Base-by-base conservation (phyloP, 1,284 basidiomycete genomes). In the Phylloboletellus chloephorus region DNA sequence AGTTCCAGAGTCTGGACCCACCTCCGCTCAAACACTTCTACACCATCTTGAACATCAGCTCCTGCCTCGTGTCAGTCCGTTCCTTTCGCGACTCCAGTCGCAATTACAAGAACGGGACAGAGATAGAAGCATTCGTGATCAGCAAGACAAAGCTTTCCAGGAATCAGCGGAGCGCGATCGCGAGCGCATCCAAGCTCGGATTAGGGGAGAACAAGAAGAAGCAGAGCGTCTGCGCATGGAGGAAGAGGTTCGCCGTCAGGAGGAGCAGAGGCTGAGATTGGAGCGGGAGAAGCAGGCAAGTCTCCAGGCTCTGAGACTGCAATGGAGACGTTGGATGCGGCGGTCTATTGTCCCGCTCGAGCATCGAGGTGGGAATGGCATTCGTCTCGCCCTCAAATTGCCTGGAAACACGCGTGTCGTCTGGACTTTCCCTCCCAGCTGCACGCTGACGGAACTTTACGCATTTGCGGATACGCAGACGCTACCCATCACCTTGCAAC, bases 61-160 rank as follows among this genome's bases (percentile, higher is more conserved):
- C 34, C 65, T 95, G 0, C 91, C 92, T 0, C 86, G 91, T 19
- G 81, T 89, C 1, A 67, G 60, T 1, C 79, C 90, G 0, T 89
- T 83, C 67, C 75, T 96, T 8, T 66, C 68, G 11, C 76, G 83
- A 5, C 65, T 89, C 29, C 72, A 65, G 30, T 56, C 66, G 0
- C 68, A 76, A 37, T 65, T 59, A 17, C 64, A 71, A 24, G 71
- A 71, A 21, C 69, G 81, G 3, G 79, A 82, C 33, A 74, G 76
- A 16, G 82, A 88, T 13, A 73, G 90, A 2, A 66, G 71, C 13
- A 56, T 93, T 15, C 73, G 91, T 7, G 84, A 80, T 15, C 84
- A 90, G 52, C 91, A 94, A 54, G 92, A 96, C 53, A 70, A 74
- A 2, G 88, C 87, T 2, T 89, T 88, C 62, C 68, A 68, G 30